Conservation (phyloP, 352 stramenopile genomes). For the Pythium scleroteichum region DNA sequence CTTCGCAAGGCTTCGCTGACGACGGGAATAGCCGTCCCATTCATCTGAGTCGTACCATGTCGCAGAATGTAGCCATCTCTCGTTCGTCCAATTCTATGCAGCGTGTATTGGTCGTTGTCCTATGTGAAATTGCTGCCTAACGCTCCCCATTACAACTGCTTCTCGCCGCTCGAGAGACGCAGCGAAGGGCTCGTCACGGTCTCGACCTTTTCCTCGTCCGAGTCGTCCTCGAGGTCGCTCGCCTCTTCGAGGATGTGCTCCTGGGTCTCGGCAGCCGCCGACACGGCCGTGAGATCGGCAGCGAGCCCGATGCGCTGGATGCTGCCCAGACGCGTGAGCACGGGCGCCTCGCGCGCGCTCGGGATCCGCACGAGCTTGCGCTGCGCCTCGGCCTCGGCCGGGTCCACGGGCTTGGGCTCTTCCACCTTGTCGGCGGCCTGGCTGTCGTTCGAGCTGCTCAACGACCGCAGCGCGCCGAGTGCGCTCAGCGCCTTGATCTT, state of each 20-base stretch:
- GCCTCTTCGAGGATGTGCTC: constrained; percentile 21
- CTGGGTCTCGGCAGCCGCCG: not conserved
- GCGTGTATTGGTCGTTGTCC: no score
- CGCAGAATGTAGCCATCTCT: no score
- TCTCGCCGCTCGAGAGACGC: not conserved
- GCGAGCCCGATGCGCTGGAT: constrained; percentile 56
- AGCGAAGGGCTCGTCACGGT: not conserved
- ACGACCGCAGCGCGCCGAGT: constrained; percentile 54
- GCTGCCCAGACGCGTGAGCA: constrained; percentile 65
- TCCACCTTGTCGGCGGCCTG: not conserved
- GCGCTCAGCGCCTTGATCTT: constrained; percentile 87
- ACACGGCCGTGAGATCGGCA: constrained; percentile 13
- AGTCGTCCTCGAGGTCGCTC: constrained; percentile 15
- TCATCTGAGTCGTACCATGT: no score
- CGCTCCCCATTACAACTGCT: not conserved
- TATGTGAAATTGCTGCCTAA: no score
- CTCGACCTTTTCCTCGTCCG: constrained; percentile 34
- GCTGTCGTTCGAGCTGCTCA: constrained; percentile 31
- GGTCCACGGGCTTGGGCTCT: constrained; percentile 30
- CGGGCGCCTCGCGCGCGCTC: constrained; percentile 38
- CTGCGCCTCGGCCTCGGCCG: constrained; percentile 14
- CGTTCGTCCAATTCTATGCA: no score
- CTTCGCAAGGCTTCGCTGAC: no score
- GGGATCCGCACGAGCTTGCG: constrained; percentile 33
- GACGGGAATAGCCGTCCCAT: no score